Evolutionary conservation across 176 grass and related monocot genomes (phyloP).

Genomic region (Poa annua): DNA sequence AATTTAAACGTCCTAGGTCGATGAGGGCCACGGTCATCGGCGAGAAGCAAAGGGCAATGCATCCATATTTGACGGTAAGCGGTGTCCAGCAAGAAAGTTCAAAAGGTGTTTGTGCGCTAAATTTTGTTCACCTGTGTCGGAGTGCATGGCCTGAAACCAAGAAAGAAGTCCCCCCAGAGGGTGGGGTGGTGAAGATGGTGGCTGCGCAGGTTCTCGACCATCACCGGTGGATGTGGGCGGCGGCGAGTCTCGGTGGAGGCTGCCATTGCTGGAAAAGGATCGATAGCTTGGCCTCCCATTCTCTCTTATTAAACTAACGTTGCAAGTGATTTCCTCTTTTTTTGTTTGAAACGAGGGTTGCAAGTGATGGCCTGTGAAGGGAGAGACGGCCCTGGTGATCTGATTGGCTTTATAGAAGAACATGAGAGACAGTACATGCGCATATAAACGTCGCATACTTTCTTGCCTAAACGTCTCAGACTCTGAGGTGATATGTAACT

Average conservation of each 20-base stretch:
- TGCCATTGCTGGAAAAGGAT: not conserved
- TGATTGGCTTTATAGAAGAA: slow-evolving; percentile 5
- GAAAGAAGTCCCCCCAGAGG: slow-evolving; percentile 12
- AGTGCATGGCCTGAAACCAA: slow-evolving; percentile 3
- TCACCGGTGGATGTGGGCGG: not conserved
- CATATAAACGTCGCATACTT: not conserved
- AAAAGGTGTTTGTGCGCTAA: no score
- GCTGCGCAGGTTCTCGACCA: not conserved
- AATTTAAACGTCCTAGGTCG: no score
- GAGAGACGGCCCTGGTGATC: not conserved
- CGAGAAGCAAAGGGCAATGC: no score
- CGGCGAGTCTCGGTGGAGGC: not conserved
- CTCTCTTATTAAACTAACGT: not conserved
- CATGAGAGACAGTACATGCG: not conserved
- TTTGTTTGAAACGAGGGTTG: not conserved
- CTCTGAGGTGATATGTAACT: not conserved
- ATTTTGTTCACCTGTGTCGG: not conserved
- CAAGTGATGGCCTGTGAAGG: not conserved
- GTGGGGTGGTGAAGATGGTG: not conserved
- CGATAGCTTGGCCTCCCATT: not conserved
- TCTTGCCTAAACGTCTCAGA: not conserved
- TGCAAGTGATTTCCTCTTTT: no score
- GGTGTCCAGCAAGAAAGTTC: not conserved
- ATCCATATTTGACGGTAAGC: no score
- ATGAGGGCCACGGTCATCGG: no score